Evolutionary conservation across 768 basidiomycete species (phyloP).

Genomic region (Agrocybe chaxingu): DNA sequence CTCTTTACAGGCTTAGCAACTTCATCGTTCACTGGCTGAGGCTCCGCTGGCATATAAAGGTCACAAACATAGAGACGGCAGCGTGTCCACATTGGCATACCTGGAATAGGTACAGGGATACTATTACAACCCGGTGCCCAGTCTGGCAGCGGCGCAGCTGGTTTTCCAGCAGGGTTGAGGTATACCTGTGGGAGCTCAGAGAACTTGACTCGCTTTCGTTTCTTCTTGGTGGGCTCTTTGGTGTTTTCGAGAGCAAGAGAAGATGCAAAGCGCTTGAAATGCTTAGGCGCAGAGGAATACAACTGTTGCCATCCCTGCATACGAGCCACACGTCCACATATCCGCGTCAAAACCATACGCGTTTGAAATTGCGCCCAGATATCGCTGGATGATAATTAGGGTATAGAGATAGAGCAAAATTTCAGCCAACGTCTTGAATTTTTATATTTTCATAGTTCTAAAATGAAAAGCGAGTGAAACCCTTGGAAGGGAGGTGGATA

Average conservation of each 20-base stretch:
- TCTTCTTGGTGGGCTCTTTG: slow-evolving; percentile 1
- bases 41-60: no score
- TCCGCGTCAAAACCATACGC: slow-evolving; percentile 17
- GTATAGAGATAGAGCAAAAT: neutral
- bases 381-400: neutral
- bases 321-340: neutral
- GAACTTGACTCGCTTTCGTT: slow-evolving; percentile 28
- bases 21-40: no score
- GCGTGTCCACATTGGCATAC: neutral
- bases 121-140: slow-evolving; percentile 23
- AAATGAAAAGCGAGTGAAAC: neutral
- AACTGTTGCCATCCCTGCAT: slow-evolving; percentile 23
- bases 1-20: neutral
- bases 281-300: neutral
- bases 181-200: slow-evolving; percentile 54
- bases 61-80: no score
- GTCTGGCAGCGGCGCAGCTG: slow-evolving; percentile 37
- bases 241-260: slow-evolving; percentile 1
- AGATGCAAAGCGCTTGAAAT: slow-evolving; percentile 3
- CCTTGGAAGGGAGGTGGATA: neutral
- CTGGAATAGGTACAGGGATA: neutral
- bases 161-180: slow-evolving; percentile 39
- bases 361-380: neutral
- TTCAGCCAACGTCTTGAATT: no score
- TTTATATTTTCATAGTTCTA: neutral